Base-by-base conservation (phyloP, 2,329 filamentous ascomycete genomes). In the Epichloe sylvatica region DNA sequence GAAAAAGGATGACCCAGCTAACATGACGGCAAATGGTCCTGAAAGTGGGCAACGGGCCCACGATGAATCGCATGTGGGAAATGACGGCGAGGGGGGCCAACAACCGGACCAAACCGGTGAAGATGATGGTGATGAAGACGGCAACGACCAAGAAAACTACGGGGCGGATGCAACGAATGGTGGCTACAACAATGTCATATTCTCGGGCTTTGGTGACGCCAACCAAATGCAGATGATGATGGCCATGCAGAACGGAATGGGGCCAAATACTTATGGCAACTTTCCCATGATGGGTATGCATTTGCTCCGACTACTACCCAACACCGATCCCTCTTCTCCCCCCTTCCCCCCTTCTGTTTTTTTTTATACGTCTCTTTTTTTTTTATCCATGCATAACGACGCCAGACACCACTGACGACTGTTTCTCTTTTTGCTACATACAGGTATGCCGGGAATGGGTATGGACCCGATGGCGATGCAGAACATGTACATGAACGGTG, bases 221-320 rank as follows among this genome's bases (percentile, higher is more conserved):
- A 84, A 80, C 61, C 80, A 84, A 73, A 86, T 90, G 80, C 83
- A 86, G 65, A 79, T 80, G 80, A 78, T 86, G 82, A 83, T 85
- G 80, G 72, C 80, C 67, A 77, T 88, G 84, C 76, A 84, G 67
- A 77, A 84, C 60, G 77, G 78, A 57, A 81, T 82, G 75, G 71
- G 70, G 42, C 64, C 71, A 33, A 72, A 69, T 56, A 67, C 68
- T 2, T 81, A 81, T 60, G 72, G 73, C 51, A 70, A 70, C 53
- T 83, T 83, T 61, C 75, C 84, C 48, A 88, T 91, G 80, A 95
- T 96, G 86, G 86, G 90, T 96, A 78, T 64, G 86, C 74, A 25
- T 38, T 23, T 30, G 15, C 17, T 39, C 12, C 36, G 8, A 9
- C 34, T 12, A 12, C 11, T 41, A 6, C 4, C n/a, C 39, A 21